Evolutionary conservation across 2,329 filamentous ascomycete genomes (phyloP).

Genomic region (Fusarium subtropicale): DNA sequence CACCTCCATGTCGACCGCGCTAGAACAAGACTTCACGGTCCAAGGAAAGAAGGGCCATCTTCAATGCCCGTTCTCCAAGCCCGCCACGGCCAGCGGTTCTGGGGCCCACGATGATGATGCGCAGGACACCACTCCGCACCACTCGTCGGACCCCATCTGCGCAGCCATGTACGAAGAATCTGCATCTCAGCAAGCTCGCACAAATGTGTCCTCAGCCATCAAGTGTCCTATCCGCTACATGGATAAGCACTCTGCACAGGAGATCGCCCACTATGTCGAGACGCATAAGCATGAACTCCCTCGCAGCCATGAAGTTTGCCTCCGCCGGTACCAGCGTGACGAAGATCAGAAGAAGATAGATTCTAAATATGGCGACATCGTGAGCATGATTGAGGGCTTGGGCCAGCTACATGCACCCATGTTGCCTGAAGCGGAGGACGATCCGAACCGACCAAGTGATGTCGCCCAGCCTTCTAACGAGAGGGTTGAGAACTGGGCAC

Average conservation of each 20-base stretch:
- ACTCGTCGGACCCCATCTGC: constrained; percentile 70
- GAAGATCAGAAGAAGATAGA: constrained; percentile 88
- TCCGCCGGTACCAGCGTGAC: constrained; percentile 88
- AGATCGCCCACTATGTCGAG: constrained; percentile 93
- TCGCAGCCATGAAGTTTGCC: constrained; percentile 91
- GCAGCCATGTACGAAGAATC: constrained; percentile 72
- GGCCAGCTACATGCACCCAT: constrained; percentile 89
- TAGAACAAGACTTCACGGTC: constrained; percentile 93
- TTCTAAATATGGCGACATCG: constrained; percentile 91
- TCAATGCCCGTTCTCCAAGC: constrained; percentile 80
- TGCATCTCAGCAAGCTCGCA: constrained; percentile 63
- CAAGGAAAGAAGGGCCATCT: constrained; percentile 82
- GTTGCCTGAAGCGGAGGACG: constrained; percentile 70
- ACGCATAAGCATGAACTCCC: constrained; percentile 96
- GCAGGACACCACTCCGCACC: constrained; percentile 59
- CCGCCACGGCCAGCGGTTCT: constrained; percentile 50
- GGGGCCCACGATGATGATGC: constrained; percentile 45
- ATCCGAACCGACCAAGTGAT: constrained; percentile 57
- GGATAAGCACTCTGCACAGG: constrained; percentile 91
- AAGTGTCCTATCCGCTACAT: constrained; percentile 94
- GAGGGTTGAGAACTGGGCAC: constrained; percentile 87
- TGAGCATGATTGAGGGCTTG: constrained; percentile 93
- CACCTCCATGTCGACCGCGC: constrained; percentile 71
- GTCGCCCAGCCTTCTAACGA: constrained; percentile 69
- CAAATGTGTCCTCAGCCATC: constrained; percentile 62